Percentiles rank a stretch among this genome's conserved stretches.
phyloP scores from a whole-genome alignment of 495 filamentous ascomycete species.

The Aspergillus biplanus region DNA sequence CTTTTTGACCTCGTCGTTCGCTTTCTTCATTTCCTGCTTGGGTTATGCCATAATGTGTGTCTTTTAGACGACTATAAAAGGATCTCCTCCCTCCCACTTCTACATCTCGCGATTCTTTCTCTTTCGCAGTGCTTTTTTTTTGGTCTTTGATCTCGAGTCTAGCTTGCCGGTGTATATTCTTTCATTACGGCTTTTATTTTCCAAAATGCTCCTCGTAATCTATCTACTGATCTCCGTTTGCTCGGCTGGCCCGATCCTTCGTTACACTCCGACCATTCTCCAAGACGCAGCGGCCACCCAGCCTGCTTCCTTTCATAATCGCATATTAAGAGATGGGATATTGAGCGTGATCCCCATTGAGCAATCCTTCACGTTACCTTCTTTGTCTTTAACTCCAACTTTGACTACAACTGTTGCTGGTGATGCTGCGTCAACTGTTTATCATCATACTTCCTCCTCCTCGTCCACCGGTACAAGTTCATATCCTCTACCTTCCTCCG shows the following conservation, averaged over 20 bases:
- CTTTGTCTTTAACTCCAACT: neutral
- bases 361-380: neutral
- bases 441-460: no score
- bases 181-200: constrained; percentile 6
- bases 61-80: neutral
- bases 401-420: neutral
- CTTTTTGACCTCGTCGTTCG: no score
- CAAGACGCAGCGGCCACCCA: neutral
- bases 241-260: constrained; percentile 46
- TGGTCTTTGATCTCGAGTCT: constrained; percentile 1
- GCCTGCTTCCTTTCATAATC: neutral
- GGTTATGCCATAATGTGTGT: neutral
- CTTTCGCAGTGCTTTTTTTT: constrained; percentile 11
- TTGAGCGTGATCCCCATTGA: constrained; percentile 29
- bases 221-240: constrained; percentile 26
- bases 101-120: neutral
- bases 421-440: no score
- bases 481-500: neutral
- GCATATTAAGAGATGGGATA: neutral
- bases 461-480: no score
- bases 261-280: constrained; percentile 11
- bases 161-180: neutral
- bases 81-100: neutral
- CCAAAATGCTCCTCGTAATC: constrained; percentile 30
- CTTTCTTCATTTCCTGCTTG: neutral